Conservation (phyloP, 2,329 filamentous ascomycete genomes). For the Sarocladiaceae sp. region DNA sequence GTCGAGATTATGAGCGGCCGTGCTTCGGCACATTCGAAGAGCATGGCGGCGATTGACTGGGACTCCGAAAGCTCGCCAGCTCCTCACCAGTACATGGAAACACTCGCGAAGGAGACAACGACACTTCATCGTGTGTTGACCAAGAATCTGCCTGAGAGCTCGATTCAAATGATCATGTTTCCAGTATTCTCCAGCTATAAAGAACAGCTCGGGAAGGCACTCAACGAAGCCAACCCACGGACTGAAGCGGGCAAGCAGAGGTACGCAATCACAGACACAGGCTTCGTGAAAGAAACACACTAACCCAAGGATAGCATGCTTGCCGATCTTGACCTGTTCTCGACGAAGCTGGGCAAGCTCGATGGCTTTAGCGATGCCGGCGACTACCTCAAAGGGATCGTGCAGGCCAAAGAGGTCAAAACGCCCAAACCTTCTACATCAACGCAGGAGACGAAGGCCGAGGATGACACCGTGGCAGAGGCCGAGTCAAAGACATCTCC, state of each 20-base stretch:
- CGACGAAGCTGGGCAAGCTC: conserved; percentile 67
- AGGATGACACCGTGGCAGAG: conserved; percentile 13
- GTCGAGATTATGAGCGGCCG: conserved; percentile 87
- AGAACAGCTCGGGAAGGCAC: conserved; percentile 70
- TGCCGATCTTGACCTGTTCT: conserved; percentile 70
- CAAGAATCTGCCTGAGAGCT: conserved; percentile 74
- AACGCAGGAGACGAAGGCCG: conserved; percentile 7
- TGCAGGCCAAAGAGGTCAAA: conserved; percentile 53
- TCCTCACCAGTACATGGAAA: conserved; percentile 78
- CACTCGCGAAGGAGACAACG: conserved; percentile 77
- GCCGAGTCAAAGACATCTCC: background rate
- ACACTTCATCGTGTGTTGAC: conserved; percentile 79
- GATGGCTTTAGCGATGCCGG: conserved; percentile 75
- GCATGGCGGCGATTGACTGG: conserved; percentile 74
- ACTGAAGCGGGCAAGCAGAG: conserved; percentile 66
- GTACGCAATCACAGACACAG: conserved; percentile 41
- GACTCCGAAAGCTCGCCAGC: conserved; percentile 34
- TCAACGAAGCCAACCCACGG: conserved; percentile 60
- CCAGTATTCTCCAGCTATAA: conserved; percentile 81
- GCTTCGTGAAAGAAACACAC: too few relatives aligned
- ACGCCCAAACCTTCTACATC: conserved; percentile 15
- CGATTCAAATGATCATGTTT: conserved; percentile 77
- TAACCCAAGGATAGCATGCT: conserved; percentile 55
- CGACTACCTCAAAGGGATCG: conserved; percentile 61
- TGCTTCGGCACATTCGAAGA: conserved; percentile 67